Base-by-base conservation (phyloP, 805 yeast genomes). In the Spathaspora hagerdaliae region DNA sequence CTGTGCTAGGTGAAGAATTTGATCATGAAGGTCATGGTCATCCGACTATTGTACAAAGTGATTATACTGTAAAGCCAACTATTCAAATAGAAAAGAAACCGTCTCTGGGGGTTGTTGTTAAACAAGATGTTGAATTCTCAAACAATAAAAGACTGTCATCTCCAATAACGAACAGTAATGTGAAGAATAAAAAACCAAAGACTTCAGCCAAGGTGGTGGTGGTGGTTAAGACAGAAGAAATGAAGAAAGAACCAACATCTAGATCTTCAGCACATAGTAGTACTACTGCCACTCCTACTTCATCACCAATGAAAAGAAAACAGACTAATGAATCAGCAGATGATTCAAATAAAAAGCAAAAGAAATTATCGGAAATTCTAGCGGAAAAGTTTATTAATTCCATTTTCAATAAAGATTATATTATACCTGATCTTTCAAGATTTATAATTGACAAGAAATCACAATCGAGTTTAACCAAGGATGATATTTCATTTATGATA, bases 341-440 rank as follows among this genome's bases (percentile, higher is more conserved):
- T 14, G 26, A 41, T 27, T 19, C 36, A 10, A 10, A 42, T 7
- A 47, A 50, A 31, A 52, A 52, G 33, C 48, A 49, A 39, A 49
- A 46, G 49, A 49, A 49, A 27, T 29, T 32, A 13, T 29, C 51
- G 4, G 15, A 31, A 26, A 31, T 36, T 12, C 12, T 29, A 3
- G 47, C 46, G 7, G 52, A 50, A 19, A 36, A 51, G 3, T 45
- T 54, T 2, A 14, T 19, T 15, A 55, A 51, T 44, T 65, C 68
- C 3, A 44, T 60, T 3, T 54, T 56, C 43, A 61, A 57, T 41
- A 39, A 46, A 7, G 46, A 56, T 46, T 65, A 63, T 43, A 34
- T 45, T 1, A 46, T 44, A 15, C 63, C 63, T 36, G 27, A 13
- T 24, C 3, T 32, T 32, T 27, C 31, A 9, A 9, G 12, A 9